Evolutionary conservation across 2,329 filamentous ascomycete genomes (phyloP).

Genomic region (Ceratocystis cacaofunesta): DNA sequence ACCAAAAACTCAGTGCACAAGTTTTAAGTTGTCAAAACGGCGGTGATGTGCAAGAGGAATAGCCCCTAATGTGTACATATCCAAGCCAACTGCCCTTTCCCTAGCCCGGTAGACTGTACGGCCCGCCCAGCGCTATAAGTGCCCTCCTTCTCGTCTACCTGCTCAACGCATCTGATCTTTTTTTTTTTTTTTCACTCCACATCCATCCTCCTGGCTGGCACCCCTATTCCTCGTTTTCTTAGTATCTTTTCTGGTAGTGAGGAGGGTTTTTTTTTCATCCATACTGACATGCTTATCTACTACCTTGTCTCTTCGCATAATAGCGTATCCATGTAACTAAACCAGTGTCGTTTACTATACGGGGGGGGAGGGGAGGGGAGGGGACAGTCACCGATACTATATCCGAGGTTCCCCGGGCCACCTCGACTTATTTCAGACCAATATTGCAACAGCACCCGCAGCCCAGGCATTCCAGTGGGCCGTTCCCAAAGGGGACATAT

Average conservation of each 20-base stretch:
- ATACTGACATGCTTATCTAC: background rate
- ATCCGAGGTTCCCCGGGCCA: background rate
- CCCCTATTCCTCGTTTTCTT: too few relatives aligned
- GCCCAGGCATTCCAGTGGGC: background rate
- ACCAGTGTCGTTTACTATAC: background rate
- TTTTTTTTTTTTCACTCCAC: background rate
- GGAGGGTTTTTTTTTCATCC: background rate
- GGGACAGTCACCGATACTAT: background rate
- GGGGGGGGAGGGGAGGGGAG: background rate
- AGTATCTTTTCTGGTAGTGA: too few relatives aligned
- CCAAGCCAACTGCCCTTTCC: background rate
- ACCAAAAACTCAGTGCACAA: background rate
- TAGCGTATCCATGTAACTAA: background rate
- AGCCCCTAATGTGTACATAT: background rate
- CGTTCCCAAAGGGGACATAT: background rate
- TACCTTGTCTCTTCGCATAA: background rate
- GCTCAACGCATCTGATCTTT: background rate
- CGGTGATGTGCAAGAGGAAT: background rate
- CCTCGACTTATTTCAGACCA: background rate
- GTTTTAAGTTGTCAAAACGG: background rate
- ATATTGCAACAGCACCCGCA: background rate
- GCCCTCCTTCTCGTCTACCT: background rate
- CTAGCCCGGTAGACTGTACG: too few relatives aligned
- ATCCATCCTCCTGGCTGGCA: too few relatives aligned
- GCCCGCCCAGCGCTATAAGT: too few relatives aligned